phyloP scores from a whole-genome alignment of 2,329 filamentous ascomycete species.

The Fusarium sulawesiense region DNA sequence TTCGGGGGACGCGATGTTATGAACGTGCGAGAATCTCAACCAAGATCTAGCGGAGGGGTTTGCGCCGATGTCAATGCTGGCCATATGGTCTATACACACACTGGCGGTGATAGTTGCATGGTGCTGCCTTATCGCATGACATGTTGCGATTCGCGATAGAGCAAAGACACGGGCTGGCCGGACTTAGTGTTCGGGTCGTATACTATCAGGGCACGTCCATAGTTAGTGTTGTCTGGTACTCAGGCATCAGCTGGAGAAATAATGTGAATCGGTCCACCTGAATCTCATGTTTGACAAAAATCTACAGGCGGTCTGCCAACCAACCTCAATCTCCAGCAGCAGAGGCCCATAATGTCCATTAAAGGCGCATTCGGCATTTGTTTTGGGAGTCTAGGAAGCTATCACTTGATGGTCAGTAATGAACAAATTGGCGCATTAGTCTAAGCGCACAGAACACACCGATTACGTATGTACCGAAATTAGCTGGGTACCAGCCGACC shows the following conservation, averaged over 20 bases:
- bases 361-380: conserved; percentile 18
- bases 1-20: not conserved
- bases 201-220: conserved; percentile 10
- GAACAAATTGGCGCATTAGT: conserved; percentile 27
- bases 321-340: not conserved
- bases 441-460: conserved; percentile 21
- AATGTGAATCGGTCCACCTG: conserved; percentile 3
- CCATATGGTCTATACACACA: not conserved
- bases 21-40: not conserved
- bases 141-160: not conserved
- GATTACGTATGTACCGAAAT: conserved; percentile 37
- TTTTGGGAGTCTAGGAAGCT: conserved; percentile 7
- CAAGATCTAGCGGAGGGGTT: not conserved
- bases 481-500: conserved; percentile 35
- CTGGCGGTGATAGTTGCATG: conserved; percentile 3
- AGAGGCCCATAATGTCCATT: conserved; percentile 1
- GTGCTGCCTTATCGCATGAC: not conserved
- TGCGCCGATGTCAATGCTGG: not conserved
- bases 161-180: conserved; percentile 7
- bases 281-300: not conserved
- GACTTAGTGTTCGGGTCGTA: not conserved
- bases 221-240: conserved; percentile 34
- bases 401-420: conserved; percentile 9
- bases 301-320: not conserved
- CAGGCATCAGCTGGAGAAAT: conserved; percentile 24